Conservation (phyloP, 2,329 filamentous ascomycete species). For the Chaetomium strumarium region DNA sequence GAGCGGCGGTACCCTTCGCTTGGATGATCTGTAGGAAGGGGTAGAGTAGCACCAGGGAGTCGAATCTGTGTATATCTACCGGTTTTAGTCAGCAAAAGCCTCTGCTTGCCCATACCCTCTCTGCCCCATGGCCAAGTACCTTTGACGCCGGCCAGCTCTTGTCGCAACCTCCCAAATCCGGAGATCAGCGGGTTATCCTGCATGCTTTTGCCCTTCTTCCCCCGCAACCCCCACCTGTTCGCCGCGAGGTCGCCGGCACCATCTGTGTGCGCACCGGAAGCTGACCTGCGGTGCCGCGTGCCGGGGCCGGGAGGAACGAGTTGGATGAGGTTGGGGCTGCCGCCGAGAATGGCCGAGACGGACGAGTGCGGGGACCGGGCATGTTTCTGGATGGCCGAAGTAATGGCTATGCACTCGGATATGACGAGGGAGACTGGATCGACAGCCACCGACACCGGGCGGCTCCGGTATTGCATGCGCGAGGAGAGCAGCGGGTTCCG, state of each 20-base stretch:
- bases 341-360: slow-evolving; percentile 89
- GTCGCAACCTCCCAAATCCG: slow-evolving; percentile 82
- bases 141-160: slow-evolving; percentile 81
- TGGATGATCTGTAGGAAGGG: slow-evolving; percentile 96
- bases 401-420: slow-evolving; percentile 98
- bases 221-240: slow-evolving; percentile 87
- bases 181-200: slow-evolving; percentile 96
- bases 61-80: slow-evolving; percentile 77
- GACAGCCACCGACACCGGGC: slow-evolving; percentile 71
- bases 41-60: slow-evolving; percentile 81
- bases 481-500: slow-evolving; percentile 28
- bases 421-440: slow-evolving; percentile 91
- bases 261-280: slow-evolving; percentile 34
- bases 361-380: slow-evolving; percentile 93
- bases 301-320: slow-evolving; percentile 44
- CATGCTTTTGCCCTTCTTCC: slow-evolving; percentile 94
- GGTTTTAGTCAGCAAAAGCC: slow-evolving; percentile 23
- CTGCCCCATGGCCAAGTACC: slow-evolving; percentile 39
- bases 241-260: slow-evolving; percentile 50
- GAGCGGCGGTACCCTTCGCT: slow-evolving; percentile 89
- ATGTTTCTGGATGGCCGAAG: slow-evolving; percentile 96
- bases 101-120: no score
- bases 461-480: slow-evolving; percentile 54
- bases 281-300: slow-evolving; percentile 37
- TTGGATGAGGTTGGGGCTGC: slow-evolving; percentile 55